A percentile compares a stretch with the other conserved stretches of the same genome.
These are phyloP conservation scores for Neurospora crassa DNA, from an alignment of 2,329 filamentous ascomycete species.

Conservation along the genomic window DNA sequence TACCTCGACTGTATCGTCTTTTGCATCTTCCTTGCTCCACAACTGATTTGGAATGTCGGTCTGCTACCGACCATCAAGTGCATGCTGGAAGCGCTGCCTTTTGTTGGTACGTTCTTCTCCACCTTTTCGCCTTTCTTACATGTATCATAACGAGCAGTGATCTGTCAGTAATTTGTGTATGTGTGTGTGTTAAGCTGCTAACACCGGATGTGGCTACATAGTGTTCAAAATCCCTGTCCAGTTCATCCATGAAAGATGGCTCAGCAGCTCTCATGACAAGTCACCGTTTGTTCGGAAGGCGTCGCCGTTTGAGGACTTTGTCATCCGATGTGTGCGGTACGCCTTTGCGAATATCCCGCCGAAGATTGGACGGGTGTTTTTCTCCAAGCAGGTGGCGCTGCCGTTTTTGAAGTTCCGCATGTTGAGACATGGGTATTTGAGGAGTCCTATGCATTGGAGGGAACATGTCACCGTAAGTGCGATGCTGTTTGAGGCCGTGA, in stretches of 20 bases:
- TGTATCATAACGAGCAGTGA: neutral
- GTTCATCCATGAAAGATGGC: slow-evolving; percentile 49
- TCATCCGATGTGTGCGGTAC: slow-evolving; percentile 68
- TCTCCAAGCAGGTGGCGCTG: slow-evolving; percentile 61
- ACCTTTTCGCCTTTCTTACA: neutral
- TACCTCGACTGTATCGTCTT: slow-evolving; percentile 70
- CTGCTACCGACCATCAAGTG: slow-evolving; percentile 48
- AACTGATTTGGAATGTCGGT: slow-evolving; percentile 60
- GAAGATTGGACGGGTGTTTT: slow-evolving; percentile 63
- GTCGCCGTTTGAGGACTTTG: slow-evolving; percentile 67
- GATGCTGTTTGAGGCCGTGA: neutral
- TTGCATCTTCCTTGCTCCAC: slow-evolving; percentile 58
- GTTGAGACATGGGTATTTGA: slow-evolving; percentile 59
- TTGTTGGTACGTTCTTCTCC: slow-evolving; percentile 46
- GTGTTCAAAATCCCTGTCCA: slow-evolving; percentile 48
- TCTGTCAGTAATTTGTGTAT: too few relatives aligned
- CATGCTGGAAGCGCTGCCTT: slow-evolving; percentile 55
- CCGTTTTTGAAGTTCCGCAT: slow-evolving; percentile 70
- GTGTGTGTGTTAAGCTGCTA: neutral
- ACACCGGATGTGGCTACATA: slow-evolving; percentile 20
- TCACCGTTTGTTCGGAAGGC: slow-evolving; percentile 58
- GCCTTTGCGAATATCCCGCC: slow-evolving; percentile 65
- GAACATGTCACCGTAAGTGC: slow-evolving; percentile 39
- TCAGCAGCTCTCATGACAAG: slow-evolving; percentile 30
- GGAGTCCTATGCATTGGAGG: slow-evolving; percentile 53